These are phyloP conservation scores for Chondrostereum purpureum DNA, from an alignment of 1,284 basidiomycete genomes.

Conservation along the genomic window DNA sequence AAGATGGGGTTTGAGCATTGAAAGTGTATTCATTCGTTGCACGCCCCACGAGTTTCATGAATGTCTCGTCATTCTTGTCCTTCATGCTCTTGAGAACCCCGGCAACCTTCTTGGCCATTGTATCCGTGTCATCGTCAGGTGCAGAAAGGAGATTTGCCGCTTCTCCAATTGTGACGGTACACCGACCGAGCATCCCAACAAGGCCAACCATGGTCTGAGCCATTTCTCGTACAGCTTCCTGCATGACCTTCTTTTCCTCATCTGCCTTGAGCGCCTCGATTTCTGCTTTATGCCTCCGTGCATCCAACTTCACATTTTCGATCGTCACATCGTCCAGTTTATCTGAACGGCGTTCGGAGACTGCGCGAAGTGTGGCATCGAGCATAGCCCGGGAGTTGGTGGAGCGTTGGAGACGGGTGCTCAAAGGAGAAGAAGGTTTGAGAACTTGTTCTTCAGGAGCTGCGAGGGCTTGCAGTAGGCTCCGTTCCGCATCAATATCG, in stretches of 20 bases:
- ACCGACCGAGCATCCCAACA: slow-evolving; percentile 74
- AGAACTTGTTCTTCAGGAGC: slow-evolving; percentile 65
- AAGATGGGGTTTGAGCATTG: slow-evolving; percentile 24
- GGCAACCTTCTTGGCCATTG: slow-evolving; percentile 40
- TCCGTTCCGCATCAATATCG: slow-evolving; percentile 69
- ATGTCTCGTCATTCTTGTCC: slow-evolving; percentile 61
- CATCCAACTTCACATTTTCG: slow-evolving; percentile 70
- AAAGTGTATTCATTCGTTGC: slow-evolving; percentile 47
- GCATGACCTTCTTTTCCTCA: slow-evolving; percentile 63
- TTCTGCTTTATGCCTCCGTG: slow-evolving; percentile 59
- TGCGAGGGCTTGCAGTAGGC: slow-evolving; percentile 64
- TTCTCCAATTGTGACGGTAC: slow-evolving; percentile 68
- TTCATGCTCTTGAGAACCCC: slow-evolving; percentile 47
- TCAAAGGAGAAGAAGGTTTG: slow-evolving; percentile 54
- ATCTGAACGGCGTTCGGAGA: slow-evolving; percentile 73
- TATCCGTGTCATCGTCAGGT: slow-evolving; percentile 35
- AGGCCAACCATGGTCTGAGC: slow-evolving; percentile 65
- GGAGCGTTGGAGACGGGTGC: slow-evolving; percentile 58
- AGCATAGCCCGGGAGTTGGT: slow-evolving; percentile 77
- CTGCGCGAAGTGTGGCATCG: slow-evolving; percentile 75
- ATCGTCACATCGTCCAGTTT: slow-evolving; percentile 70
- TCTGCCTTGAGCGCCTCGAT: slow-evolving; percentile 70
- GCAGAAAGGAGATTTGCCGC: slow-evolving; percentile 52
- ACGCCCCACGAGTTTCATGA: slow-evolving; percentile 59
- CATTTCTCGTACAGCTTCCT: slow-evolving; percentile 58